phyloP scores from a whole-genome alignment of 352 stramenopile species.

The Phytophthora lateralis region DNA sequence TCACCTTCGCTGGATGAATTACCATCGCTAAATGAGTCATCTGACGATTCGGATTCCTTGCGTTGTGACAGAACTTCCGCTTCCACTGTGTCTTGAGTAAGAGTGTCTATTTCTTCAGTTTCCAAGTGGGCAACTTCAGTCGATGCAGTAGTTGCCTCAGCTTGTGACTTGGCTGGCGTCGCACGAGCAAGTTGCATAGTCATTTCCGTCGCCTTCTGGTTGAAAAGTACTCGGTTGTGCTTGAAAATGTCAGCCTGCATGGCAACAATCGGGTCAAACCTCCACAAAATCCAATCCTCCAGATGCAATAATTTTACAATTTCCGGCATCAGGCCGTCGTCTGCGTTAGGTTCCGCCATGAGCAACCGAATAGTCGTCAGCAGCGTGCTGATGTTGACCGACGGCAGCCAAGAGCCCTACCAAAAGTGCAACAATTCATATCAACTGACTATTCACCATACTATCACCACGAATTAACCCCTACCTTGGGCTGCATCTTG shows the following conservation, averaged over 20 bases:
- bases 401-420: slow-evolving; percentile 90
- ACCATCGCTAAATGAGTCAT: slow-evolving; percentile 55
- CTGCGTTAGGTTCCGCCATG: slow-evolving; percentile 91
- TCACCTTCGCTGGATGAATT: slow-evolving; percentile 52
- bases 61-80: slow-evolving; percentile 17
- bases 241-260: slow-evolving; percentile 80
- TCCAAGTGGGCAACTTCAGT: neutral
- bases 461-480: neutral
- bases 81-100: slow-evolving; percentile 23
- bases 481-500: slow-evolving; percentile 90
- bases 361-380: slow-evolving; percentile 90
- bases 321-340: slow-evolving; percentile 91
- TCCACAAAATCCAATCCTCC: neutral
- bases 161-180: slow-evolving; percentile 12
- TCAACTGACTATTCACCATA: slow-evolving; percentile 1
- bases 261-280: neutral
- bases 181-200: slow-evolving; percentile 54
- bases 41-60: slow-evolving; percentile 26
- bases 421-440: slow-evolving; percentile 11
- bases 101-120: slow-evolving; percentile 10
- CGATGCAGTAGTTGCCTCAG: slow-evolving; percentile 1
- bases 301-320: slow-evolving; percentile 50
- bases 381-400: slow-evolving; percentile 91
- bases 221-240: slow-evolving; percentile 77
- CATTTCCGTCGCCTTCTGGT: slow-evolving; percentile 65